Base-by-base conservation (phyloP, 179 eudicot genomes). In the Carnegiea gigantea region DNA sequence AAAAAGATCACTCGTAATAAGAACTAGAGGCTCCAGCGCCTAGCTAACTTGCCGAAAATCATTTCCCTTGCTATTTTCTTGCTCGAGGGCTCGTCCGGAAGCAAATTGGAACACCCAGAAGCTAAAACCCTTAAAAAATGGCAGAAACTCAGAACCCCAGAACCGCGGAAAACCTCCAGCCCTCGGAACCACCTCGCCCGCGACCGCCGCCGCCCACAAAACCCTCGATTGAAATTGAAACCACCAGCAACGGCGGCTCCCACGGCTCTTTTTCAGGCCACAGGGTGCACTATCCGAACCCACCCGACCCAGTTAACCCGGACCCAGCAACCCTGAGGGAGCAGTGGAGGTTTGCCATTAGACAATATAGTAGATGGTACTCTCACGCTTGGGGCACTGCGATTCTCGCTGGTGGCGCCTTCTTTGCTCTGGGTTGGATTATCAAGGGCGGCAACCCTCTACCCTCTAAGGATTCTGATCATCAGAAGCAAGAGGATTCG, bases 381-480 rank as follows among this genome's bases (percentile, higher is more conserved):
- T 93, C 99, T 23, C 97, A 93, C 48, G 99, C 99, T 26, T 97
- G 99, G 99, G 99, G 99, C 15, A 90, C 98, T 28, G 99, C 99
- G 75, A 97, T 97, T 70, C 90, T 97, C 43, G 99, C 99, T 14
- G 99, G 99, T 10, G 85, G 88, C 21, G 91, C 98, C 17, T 95
- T 95, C 82, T 97, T 93, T 82, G 99, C 99, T 53, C 93, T 97
- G 11, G 99, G 99, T 79, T 97, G 99, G 99, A 51, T 93, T 80
- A 89, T 95, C 53, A 97, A 97, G 73, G 99, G 99, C 77, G 87
- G 88, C n/a, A 97, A 97, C 79, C 99, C 99, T 46, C 77, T 97
- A 18, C 94, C 94, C n/a, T 91, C 98, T 36, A 53, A 78, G 24
- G 80, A 65, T 8, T 14, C 79, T 12, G 49, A 28, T 59, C 71